Conservation (phyloP, 2,329 filamentous ascomycete genomes). For the Knoxdaviesia capensis region DNA sequence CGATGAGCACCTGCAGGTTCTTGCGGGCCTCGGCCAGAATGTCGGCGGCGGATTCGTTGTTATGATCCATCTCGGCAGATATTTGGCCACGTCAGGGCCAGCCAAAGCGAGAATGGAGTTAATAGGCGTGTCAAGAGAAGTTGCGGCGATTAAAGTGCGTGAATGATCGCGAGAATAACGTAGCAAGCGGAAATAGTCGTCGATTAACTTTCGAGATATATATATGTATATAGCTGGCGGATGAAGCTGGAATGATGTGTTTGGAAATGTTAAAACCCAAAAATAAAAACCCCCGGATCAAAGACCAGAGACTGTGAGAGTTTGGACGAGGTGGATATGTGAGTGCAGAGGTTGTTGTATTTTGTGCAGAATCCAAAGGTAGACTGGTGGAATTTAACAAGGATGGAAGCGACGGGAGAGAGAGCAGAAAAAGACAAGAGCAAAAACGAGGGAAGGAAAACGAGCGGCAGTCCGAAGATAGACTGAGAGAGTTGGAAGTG, state of each 20-base stretch:
- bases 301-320: not conserved
- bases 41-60: slow-evolving; percentile 18
- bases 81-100: not conserved
- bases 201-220: not conserved
- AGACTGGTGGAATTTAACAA: not conserved
- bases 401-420: not conserved
- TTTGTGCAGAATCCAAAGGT: not conserved
- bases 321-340: no score
- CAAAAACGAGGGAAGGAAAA: not conserved
- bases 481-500: no score
- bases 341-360: no score
- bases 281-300: not conserved
- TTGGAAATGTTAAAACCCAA: not conserved
- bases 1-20: slow-evolving; percentile 24
- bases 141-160: not conserved
- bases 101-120: not conserved
- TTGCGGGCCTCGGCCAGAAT: slow-evolving; percentile 23
- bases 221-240: not conserved
- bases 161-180: not conserved
- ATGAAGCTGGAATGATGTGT: not conserved
- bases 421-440: not conserved
- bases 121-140: not conserved
- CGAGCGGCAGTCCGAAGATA: no score
- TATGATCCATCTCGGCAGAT: slow-evolving; percentile 1
- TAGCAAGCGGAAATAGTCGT: not conserved